These are phyloP conservation scores for Ambrosiella beaveri DNA, from an alignment of 2,329 filamentous ascomycete genomes.

Conservation along the genomic window DNA sequence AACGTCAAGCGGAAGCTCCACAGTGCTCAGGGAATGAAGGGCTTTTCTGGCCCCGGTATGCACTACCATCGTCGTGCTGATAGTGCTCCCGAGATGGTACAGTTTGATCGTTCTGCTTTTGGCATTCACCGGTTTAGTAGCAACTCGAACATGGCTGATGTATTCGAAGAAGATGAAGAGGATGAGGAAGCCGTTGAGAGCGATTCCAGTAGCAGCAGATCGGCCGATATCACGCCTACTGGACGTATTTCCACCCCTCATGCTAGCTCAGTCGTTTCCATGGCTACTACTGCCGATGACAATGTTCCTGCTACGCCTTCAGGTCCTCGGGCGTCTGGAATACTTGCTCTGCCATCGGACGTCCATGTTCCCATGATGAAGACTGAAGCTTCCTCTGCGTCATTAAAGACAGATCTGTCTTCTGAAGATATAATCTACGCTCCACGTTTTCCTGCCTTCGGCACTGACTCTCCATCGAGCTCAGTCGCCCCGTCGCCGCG, in stretches of 20 bases:
- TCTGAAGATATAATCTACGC: conserved; percentile 32
- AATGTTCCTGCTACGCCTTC: conserved; percentile 12
- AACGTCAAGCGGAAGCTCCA: conserved; percentile 52
- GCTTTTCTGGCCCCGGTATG: conserved; percentile 50
- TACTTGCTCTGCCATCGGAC: conserved; percentile 7
- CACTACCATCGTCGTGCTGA: conserved; percentile 65
- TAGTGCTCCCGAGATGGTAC: conserved; percentile 62
- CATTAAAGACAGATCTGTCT: conserved; percentile 22
- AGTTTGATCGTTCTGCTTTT: conserved; percentile 48
- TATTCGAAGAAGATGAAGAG: conserved; percentile 62
- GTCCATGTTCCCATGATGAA: conserved; percentile 19
- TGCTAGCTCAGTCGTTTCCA: conserved; percentile 8
- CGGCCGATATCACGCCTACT: conserved; percentile 11
- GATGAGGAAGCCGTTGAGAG: conserved; percentile 23
- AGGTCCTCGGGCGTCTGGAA: conserved; percentile 6
- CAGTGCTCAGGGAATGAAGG: conserved; percentile 55
- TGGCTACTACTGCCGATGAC: conserved; percentile 11
- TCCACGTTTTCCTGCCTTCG: conserved; percentile 5
- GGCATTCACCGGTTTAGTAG: conserved; percentile 45
- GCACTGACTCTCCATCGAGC: conserved; percentile 20
- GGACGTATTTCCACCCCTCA: conserved; percentile 10
- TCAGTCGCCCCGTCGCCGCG: conserved; percentile 30
- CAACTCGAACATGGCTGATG: conserved; percentile 64
- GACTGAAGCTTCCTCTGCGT: conserved; percentile 31
- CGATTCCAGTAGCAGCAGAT: conserved; percentile 12